Percentiles rank a stretch among this genome's conserved stretches.
Conservation (phyloP, 352 stramenopile genomes). For the Heterotrichella gracilis region DNA sequence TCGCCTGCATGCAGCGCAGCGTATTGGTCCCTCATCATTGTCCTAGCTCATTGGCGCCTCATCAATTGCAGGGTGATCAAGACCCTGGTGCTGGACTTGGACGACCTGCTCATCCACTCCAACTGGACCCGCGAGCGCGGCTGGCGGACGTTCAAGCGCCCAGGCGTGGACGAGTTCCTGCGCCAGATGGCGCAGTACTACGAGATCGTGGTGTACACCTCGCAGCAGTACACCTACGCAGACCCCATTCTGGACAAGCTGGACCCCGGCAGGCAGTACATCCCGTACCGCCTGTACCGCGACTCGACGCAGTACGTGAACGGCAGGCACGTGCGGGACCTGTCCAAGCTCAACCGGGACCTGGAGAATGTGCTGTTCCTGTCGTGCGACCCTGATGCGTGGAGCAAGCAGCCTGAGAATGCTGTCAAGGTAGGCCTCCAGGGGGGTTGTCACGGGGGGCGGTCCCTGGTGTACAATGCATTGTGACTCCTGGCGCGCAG, state of each 20-base stretch:
- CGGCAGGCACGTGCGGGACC: constrained; percentile 31
- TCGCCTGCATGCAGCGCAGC: no score
- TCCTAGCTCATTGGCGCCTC: constrained; percentile 24
- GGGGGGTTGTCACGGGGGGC: no score
- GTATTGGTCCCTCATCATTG: no score
- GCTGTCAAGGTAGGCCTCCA: constrained; percentile 32
- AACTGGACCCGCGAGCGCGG: constrained; percentile 38
- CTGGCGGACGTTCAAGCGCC: constrained; percentile 37
- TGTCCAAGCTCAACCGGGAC: constrained; percentile 32
- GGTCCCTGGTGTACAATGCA: no score
- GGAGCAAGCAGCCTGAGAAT: constrained; percentile 31
- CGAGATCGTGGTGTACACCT: constrained; percentile 45
- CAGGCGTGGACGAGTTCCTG: constrained; percentile 45
- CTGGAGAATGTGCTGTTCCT: constrained; percentile 31
- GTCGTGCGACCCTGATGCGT: constrained; percentile 28
- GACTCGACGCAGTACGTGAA: constrained; percentile 32
- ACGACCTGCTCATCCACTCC: constrained; percentile 39
- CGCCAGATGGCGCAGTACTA: constrained; percentile 42
- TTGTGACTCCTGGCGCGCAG: no score
- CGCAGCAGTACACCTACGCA: constrained; percentile 15
- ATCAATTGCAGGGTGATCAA: constrained; percentile 32
- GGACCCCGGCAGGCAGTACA: constrained; percentile 30
- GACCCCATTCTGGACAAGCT: constrained; percentile 29
- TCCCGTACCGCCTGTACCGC: constrained; percentile 31
- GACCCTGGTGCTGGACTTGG: constrained; percentile 44